phyloP scores from a whole-genome alignment of 192 early-diverging fungal species.

The Cladochytrium replicatum region DNA sequence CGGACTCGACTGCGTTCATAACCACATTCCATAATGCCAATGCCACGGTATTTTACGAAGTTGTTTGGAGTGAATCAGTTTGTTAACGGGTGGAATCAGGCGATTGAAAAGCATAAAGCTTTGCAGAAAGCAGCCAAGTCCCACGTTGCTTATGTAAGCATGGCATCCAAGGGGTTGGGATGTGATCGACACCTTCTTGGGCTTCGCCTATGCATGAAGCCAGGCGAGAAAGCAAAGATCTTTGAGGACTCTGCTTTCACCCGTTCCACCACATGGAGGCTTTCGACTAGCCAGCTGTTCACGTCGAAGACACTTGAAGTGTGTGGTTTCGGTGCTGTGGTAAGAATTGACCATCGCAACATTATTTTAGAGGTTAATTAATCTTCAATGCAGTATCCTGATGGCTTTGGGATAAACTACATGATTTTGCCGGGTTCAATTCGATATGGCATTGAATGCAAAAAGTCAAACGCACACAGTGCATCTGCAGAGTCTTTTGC shows the following conservation, averaged over 20 bases:
- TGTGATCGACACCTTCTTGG: conserved; percentile 80
- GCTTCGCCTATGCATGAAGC: conserved; percentile 46
- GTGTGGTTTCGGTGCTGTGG: conserved; percentile 81
- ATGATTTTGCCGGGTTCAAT: conserved; percentile 50
- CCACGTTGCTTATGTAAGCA: conserved; percentile 43
- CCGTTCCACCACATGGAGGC: conserved; percentile 53
- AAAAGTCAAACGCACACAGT: too few species aligned
- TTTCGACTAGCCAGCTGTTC: conserved; percentile 69
- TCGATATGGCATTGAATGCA: conserved; percentile 76
- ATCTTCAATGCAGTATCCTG: conserved; percentile 25
- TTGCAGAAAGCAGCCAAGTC: conserved; percentile 52
- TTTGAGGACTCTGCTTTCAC: conserved; percentile 61
- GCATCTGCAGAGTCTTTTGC: too few species aligned
- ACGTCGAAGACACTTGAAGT: conserved; percentile 55
- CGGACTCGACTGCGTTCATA: conserved; percentile 59
- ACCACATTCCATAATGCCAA: conserved; percentile 47
- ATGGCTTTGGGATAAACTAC: conserved; percentile 87
- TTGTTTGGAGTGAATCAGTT: neutral
- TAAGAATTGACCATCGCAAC: conserved; percentile 4
- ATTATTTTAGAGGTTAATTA: conserved; percentile 7
- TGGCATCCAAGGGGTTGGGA: conserved; percentile 55
- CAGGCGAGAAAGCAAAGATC: conserved; percentile 20
- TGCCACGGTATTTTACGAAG: conserved; percentile 51
- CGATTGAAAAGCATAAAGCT: conserved; percentile 39
- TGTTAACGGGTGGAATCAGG: conserved; percentile 15